Base-by-base conservation (phyloP, 208 protist genomes). In the Acanthamoeba lenticulata region DNA sequence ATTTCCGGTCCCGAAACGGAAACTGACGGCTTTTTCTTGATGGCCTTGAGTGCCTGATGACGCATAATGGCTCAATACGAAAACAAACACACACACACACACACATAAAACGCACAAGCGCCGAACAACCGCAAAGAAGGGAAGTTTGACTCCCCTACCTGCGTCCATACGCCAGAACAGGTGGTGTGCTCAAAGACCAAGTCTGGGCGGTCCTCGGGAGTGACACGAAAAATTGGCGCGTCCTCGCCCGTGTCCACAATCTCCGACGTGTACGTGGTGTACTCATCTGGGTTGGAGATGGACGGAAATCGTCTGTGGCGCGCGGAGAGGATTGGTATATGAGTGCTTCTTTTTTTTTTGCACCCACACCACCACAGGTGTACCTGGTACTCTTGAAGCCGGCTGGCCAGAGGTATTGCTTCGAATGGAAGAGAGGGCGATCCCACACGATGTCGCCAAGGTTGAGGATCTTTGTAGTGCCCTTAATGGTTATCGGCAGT, bases 391-490 rank as follows among this genome's bases (percentile, higher is more conserved):
- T 90, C 17, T n/a, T 38, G 47, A 90, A 90, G 81, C 81, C 81
- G 34, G 52, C 44, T 4, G 81, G 81, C 81, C 81, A 90, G 42
- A 90, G 21, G 32, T 90, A 90, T 27, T 90, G 40, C 81, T 90
- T 90, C 7, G 45, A 65, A 15, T 90, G 81, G 81, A 90, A 90
- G 52, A 49, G 45, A 19, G 81, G 81, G 38, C 81, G 81, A 36
- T 90, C 47, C 44, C 52, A 65, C 40, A 90, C 34, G 11, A 90
- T 90, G 2, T 55, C 38, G 0, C 81, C 81, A 9, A 90, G 81
- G 47, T 38, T 17, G 34, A 47, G 81, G 44, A 90, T 90, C 7
- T n/a, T n/a, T 15, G 81, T 90, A 11, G 44, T 44, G 5, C 81
- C 81, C n/a, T 90, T 90, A 21, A 90, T 17, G 6, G 81, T 44